These are phyloP conservation scores for Debaryomyces sp. DNA, from an alignment of 1,139 yeast species.

Conservation along the genomic window DNA sequence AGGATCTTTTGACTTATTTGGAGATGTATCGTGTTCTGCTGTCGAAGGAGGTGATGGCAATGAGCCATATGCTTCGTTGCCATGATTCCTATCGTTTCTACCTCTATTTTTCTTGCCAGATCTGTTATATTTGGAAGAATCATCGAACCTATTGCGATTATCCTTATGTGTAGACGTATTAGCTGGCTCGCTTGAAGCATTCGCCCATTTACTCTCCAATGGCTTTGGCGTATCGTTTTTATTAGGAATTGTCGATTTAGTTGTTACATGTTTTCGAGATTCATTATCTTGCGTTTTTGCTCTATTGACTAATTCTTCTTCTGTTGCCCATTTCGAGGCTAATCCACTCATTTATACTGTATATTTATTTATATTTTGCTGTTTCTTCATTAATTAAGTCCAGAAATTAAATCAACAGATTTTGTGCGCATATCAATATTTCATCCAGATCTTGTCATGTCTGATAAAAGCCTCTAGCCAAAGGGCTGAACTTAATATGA, in stretches of 20 bases:
- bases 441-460: background rate
- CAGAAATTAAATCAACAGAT: conserved; percentile 1
- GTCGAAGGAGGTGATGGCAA: conserved; percentile 8
- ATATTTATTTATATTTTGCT: conserved; percentile 1
- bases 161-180: background rate
- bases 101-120: conserved; percentile 1
- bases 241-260: conserved; percentile 17
- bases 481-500: background rate
- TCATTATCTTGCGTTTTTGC: conserved; percentile 28
- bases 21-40: conserved; percentile 13
- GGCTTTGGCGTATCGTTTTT: conserved; percentile 16
- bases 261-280: conserved; percentile 1
- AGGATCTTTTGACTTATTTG: conserved; percentile 16
- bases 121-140: background rate
- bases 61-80: background rate
- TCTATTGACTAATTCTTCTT: conserved; percentile 26
- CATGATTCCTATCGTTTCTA: background rate
- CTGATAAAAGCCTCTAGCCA: background rate
- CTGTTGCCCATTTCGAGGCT: conserved; percentile 45
- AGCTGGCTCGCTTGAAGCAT: conserved; percentile 5
- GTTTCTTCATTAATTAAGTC: background rate
- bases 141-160: background rate
- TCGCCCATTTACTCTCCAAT: conserved; percentile 25
- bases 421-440: conserved; percentile 1
- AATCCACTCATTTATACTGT: conserved; percentile 29